Evolutionary conservation across 2,329 filamentous ascomycete species (phyloP), one percentile per base, ranked within the genome.

Genomic region (Epichloe sp.): DNA sequence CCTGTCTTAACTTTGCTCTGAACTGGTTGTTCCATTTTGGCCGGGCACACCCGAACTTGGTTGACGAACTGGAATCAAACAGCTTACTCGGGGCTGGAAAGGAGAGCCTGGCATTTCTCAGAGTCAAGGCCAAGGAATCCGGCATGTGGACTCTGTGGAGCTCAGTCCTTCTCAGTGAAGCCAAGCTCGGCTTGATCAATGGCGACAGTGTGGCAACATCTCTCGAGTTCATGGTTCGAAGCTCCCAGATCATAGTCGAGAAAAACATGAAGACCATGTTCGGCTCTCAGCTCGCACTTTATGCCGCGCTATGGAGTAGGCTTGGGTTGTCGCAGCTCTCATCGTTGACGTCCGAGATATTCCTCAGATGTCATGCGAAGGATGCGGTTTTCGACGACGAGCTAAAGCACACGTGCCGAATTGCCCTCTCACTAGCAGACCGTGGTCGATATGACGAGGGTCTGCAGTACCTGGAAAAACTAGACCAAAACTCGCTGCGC

Each of bases 1-100:
- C 80, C 4, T 97, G 93, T 63, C 75, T 98, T 52, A 97, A 96
- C 65, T 97, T 95, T 68, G 87, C 89, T 35, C 78, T 98, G 54
- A 95, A 89, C 62, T 98, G 93, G 93, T 75, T 97, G 3, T 94
- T 94, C 61, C 88, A 96, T 62, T 94, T 96, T 59, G 86, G 85
- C n/a, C 87, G 88, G 61, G 82, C 86, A 0, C 89, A 91, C 59
- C 86, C 89, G 0, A 75, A 80, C 49, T 76, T 88, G n/a, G 80
- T 89, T 57, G 78, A 75, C 47, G 78, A 82, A 48, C 73, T 85
- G 5, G 84, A 83, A 55, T 82, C 84, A 40, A 82, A 78, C 59
- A 87, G 81, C 52, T 82, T 88, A 74, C 71, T 89, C 8, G 87
- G 84, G 0, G 83, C 82, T 36, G 86, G 89, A 49, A 85, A 85